Percentiles rank a stretch among this genome's conserved stretches.
Evolutionary conservation across 2,329 filamentous ascomycete species (phyloP).

Genomic region (Cercospora brassicicola): DNA sequence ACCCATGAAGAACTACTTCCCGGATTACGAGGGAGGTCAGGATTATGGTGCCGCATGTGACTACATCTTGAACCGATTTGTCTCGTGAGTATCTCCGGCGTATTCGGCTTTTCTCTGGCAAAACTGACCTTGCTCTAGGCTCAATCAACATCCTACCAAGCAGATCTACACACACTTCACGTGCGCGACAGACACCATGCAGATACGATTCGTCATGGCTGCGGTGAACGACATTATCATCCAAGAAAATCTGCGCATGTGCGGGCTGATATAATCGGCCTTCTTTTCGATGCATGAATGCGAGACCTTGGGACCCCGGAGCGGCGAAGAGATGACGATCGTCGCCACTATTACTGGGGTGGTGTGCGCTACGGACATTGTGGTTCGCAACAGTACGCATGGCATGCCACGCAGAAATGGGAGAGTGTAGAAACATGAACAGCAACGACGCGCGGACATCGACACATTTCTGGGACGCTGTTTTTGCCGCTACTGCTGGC

Average conservation of each 20-base stretch:
- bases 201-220: conserved; percentile 99
- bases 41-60: conserved; percentile 96
- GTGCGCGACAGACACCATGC: conserved; percentile 96
- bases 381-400: conserved; percentile 20
- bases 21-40: conserved; percentile 83
- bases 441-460: not conserved
- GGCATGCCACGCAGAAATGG: conserved; percentile 4
- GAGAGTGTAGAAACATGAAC: conserved; percentile 12
- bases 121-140: conserved; percentile 38
- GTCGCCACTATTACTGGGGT: not conserved
- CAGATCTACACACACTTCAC: conserved; percentile 99
- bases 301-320: not conserved
- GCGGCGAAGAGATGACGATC: not conserved
- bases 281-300: not conserved
- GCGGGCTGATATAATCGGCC: conserved; percentile 78
- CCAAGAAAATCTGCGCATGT: conserved; percentile 96
- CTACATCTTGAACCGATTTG: conserved; percentile 98
- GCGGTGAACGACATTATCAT: conserved; percentile 99
- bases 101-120: not conserved
- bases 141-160: conserved; percentile 99
- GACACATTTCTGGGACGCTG: not conserved
- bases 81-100: conserved; percentile 47
- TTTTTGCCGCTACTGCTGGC: not conserved
- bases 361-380: conserved; percentile 9
- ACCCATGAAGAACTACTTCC: conserved; percentile 75